Conservation (phyloP, 305 asterid genomes). For the Rubia tinctorum region DNA sequence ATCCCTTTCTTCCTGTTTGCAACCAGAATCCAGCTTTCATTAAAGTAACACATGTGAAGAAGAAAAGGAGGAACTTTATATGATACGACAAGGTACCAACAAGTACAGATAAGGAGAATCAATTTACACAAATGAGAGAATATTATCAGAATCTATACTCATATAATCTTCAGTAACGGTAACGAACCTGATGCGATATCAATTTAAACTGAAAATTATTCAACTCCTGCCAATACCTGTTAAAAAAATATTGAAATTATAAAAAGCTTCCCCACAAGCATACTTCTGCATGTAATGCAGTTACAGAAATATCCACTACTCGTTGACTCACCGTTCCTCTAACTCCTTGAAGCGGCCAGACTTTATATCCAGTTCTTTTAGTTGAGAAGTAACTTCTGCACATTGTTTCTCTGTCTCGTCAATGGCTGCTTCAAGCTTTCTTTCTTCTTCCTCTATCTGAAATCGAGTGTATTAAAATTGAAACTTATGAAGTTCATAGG, state of each 20-base stretch:
- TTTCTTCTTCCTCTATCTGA: constrained; percentile 96
- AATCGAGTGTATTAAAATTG: constrained; percentile 10
- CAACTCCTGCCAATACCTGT: constrained; percentile 96
- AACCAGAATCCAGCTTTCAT: constrained; percentile 18
- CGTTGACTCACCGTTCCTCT: constrained; percentile 75
- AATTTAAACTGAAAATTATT: constrained; percentile 90
- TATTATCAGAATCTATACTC: too few species aligned
- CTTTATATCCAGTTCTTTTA: constrained; percentile 83
- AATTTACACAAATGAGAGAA: neutral
- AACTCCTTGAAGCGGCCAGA: constrained; percentile 88
- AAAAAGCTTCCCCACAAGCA: neutral
- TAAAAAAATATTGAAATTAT: constrained; percentile 10
- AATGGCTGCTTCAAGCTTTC: constrained; percentile 96
- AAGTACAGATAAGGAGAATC: neutral
- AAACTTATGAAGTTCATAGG: neutral
- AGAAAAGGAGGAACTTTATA: constrained; percentile 7
- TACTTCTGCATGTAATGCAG: neutral
- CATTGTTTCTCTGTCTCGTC: constrained; percentile 94
- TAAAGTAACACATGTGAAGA: constrained; percentile 1
- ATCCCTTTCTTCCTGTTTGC: constrained; percentile 87
- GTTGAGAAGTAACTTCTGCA: constrained; percentile 72
- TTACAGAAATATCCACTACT: neutral
- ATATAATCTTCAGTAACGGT: constrained; percentile 4
- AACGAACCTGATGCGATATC: constrained; percentile 84
- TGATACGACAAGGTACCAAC: neutral